Base-by-base conservation (phyloP, 306 rosid genomes). In the Lathyrus aphaca region DNA sequence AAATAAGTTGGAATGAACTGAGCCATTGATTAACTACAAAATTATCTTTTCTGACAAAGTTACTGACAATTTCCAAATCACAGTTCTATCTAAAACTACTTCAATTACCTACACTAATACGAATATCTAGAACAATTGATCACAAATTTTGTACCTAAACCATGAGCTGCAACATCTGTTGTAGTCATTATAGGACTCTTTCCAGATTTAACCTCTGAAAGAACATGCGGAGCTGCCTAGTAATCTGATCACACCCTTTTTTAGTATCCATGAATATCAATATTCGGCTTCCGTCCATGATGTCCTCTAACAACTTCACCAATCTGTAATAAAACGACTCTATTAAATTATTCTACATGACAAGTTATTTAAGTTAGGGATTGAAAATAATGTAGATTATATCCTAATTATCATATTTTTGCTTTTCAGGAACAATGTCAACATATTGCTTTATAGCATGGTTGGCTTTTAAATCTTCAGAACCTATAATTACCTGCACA, bases 141-240 rank as follows among this genome's bases (percentile, higher is more conserved):
- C 66, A 75, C 10, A 44, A 58, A 23, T 1, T 68, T 71, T 70
- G 66, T 82, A 91, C 97, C 99, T 89, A 94, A 82, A 70, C 99
- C 99, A 45, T 95, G 95, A 74, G 97, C 96, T 54, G 97, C 99
- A 74, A 94, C 99, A 87, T 94, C 97, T 3, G 97, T 91, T 42
- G 97, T 96, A 9, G 99, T 91, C 97, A 91, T 87, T 79, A 91
- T 89, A 42, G 99, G 97, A 81, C 97, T 94, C 83, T 94, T 94
- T 76, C 97, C 97, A 5, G 96, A 87, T 81, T 87, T 87, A 74
- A 94, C 91, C 82, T 94, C 97, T 17, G 95, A 94, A 61, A 94
- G 96, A n/a, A n/a, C n/a, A n/a, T n/a, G n/a, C n/a, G n/a, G n/a
- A n/a, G n/a, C n/a, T n/a, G n/a, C n/a, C n/a, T n/a, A n/a, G n/a